Percentiles rank a stretch among this genome's conserved stretches.
phyloP scores from a whole-genome alignment of 331 rosid genomes.

The Rosa hybrid region DNA sequence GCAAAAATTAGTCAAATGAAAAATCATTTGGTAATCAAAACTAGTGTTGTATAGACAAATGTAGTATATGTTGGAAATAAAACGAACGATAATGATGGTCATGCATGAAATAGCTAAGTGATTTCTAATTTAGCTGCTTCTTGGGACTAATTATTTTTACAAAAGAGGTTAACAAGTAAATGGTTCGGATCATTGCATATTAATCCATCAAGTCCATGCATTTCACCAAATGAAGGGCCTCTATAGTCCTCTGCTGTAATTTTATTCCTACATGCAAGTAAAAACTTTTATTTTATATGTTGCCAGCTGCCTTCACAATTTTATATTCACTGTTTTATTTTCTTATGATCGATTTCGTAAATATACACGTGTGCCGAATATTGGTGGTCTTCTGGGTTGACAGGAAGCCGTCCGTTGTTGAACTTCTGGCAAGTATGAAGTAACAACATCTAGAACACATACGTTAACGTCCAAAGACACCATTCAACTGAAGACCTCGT shows the following conservation, averaged over 20 bases:
- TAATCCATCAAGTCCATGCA: not conserved
- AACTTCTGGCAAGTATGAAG: conserved; percentile 2
- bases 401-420: conserved; percentile 20
- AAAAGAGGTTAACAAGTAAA: not conserved
- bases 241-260: not conserved
- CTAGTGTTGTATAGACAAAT: too few relatives aligned
- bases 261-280: not conserved
- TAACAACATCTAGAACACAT: not conserved
- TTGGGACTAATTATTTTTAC: not conserved
- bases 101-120: not conserved
- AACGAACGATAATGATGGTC: not conserved
- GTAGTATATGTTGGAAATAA: not conserved
- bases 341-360: not conserved
- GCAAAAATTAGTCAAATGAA: not conserved
- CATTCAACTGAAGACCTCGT: not conserved
- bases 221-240: not conserved
- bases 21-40: too few relatives aligned
- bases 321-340: not conserved
- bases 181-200: not conserved
- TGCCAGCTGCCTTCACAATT: not conserved
- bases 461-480: not conserved
- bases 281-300: not conserved
- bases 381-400: conserved; percentile 14
- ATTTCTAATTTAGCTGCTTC: not conserved
- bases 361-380: conserved; percentile 12